These are phyloP conservation scores for Colletotrichum echinochloae DNA, from an alignment of 2,329 filamentous ascomycete species.

Conservation along the genomic window DNA sequence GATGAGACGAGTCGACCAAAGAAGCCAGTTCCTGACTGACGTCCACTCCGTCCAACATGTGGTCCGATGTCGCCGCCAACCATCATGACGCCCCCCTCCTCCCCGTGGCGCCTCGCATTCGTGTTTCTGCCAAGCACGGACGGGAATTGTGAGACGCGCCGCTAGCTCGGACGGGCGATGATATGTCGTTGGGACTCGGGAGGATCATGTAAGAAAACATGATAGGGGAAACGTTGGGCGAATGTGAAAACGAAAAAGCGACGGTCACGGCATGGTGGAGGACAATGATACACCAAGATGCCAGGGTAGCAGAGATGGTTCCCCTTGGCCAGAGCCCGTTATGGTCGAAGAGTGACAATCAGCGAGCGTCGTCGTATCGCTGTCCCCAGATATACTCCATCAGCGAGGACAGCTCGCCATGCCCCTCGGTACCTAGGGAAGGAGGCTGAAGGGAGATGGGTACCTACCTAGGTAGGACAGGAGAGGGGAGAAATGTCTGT, in stretches of 20 bases:
- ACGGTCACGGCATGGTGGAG: background rate
- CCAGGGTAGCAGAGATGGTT: conserved; percentile 1
- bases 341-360: background rate
- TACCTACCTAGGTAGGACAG: no score
- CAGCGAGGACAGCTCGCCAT: background rate
- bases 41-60: conserved; percentile 5
- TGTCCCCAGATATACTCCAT: background rate
- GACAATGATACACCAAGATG: background rate
- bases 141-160: conserved; percentile 13
- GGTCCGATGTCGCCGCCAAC: conserved; percentile 4
- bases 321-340: background rate
- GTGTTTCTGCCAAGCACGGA: conserved; percentile 6
- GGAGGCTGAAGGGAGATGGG: background rate
- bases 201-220: background rate
- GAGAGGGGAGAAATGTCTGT: background rate
- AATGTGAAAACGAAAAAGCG: background rate
- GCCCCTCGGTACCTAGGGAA: background rate
- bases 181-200: conserved; percentile 1
- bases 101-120: background rate
- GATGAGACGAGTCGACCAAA: conserved; percentile 12
- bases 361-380: background rate
- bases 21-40: conserved; percentile 2
- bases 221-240: background rate
- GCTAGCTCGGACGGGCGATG: conserved; percentile 14
- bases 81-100: background rate